Evolutionary conservation across 139 green algal genomes (phyloP), one percentile per base, ranked within the genome.

Genomic region (Chlamydomonas incerta): DNA sequence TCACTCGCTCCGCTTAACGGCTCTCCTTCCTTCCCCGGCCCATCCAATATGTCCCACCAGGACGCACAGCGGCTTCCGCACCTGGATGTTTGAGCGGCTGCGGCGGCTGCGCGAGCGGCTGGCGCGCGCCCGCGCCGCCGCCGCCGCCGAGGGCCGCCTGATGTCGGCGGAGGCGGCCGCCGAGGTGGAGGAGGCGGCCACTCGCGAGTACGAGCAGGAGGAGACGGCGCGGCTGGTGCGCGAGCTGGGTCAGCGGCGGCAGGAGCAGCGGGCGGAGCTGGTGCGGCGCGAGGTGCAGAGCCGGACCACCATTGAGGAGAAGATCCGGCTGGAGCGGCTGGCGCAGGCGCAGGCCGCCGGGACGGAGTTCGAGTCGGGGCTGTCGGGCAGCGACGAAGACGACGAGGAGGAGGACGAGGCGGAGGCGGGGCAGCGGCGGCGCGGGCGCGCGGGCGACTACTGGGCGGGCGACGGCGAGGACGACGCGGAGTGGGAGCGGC

Each of bases 31-130:
- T n/a, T n/a, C n/a, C n/a, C n/a, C n/a, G n/a, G n/a, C n/a, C n/a
- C n/a, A n/a, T n/a, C n/a, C n/a, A n/a, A n/a, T n/a, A n/a, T n/a
- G n/a, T n/a, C n/a, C n/a, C n/a, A 21, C 5, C 63, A 37, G 63
- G 13, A 21, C 14, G 63, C 63, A 37, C 63, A 20, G 29, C 63
- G n/a, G 63, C 29, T 70, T 70, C 63, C 63, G n/a, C 29, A 70
- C 18, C 63, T 83, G 76, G 76, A 74, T 65, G 41, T 23, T 20
- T 2, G 76, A 74, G 37, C 76, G 76, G 28, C 23, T 83, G 62
- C 29, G 11, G 76, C 62, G 76, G 29, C 46, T 83, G 62, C 76
- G 37, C 14, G 14, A 83, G 60, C 62, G 76, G 9, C 14, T 83
- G 34, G 28, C 17, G 9, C 41, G 29, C 1, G 76, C 46, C 1